Base-by-base conservation (phyloP, 2,329 filamentous ascomycete genomes). In the Cytospora leucostoma region DNA sequence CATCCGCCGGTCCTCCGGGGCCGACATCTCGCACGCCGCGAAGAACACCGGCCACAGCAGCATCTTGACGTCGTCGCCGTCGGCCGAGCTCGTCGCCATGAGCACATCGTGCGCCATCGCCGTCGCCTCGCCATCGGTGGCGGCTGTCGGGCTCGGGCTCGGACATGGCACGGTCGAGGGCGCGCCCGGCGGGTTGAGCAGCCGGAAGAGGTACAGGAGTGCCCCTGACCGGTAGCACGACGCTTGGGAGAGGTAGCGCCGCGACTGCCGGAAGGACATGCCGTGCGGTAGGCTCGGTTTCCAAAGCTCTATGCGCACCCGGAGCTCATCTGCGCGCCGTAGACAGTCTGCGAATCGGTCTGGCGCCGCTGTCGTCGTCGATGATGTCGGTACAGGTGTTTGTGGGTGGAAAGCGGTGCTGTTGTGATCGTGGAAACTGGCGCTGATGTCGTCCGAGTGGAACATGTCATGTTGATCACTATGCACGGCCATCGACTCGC, bases 21-120 rank as follows among this genome's bases (percentile, higher is more conserved):
- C 66, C 15, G 51, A 33, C 65, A 74, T 59, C 50, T 74, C 73
- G 40, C 70, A 73, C 10, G 69, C 67, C 1, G 71, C 71, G 4
- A 74, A 58, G 59, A 74, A 70, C 4, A 71, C 67, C 3, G 72
- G 71, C 72, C 72, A 74, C 12, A 73, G 55, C 8, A 71, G 67
- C 58, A 73, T 70, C 57, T 70, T 70, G 19, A 72, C 56, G 58
- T 74, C 70, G 4, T 69, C 69, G 1, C 68, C 62, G 19, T 27
- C 35, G n/a, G 34, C 27, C 2, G 63, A 67, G 32, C 57, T 67
- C 2, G 68, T 66, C 63, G 72, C 69, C 33, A 70, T 64, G 51
- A 74, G 63, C n/a, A 74, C 66, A 19, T 74, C 71, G 59, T 71
- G 72, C 15, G 72, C 72, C 64, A 68, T 70, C 3, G 62, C 60